Conservation (phyloP, 164 flowering plant genomes). For the Aristolochia californica region DNA sequence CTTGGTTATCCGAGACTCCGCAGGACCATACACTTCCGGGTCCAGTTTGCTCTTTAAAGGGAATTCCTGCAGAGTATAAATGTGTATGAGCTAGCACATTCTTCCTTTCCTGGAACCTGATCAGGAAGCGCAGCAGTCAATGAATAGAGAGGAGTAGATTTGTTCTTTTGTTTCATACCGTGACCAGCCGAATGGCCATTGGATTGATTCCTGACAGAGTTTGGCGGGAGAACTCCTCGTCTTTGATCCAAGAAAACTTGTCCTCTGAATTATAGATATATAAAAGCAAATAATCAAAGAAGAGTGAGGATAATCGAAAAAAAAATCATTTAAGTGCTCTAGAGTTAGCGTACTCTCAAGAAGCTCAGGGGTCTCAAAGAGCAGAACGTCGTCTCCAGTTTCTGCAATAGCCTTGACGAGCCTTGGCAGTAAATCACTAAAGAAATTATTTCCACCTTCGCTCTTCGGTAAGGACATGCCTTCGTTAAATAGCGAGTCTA, state of each 20-base stretch:
- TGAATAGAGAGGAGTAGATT: too few species aligned
- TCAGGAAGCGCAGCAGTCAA: too few species aligned
- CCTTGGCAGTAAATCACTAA: constrained; percentile 11
- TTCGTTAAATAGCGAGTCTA: constrained; percentile 32
- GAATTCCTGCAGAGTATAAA: constrained; percentile 35
- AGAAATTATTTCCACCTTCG: constrained; percentile 7
- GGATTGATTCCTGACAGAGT: constrained; percentile 37
- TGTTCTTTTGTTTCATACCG: constrained; percentile 15
- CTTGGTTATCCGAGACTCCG: constrained; percentile 27
- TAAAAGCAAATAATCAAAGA: too few species aligned
- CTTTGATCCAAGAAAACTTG: constrained; percentile 31
- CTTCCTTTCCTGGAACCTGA: too few species aligned
- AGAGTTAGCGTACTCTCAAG: constrained; percentile 12
- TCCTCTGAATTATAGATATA: constrained; percentile 16
- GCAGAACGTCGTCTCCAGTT: constrained; percentile 12
- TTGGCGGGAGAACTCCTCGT: constrained; percentile 35
- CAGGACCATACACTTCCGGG: constrained; percentile 32
- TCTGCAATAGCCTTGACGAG: constrained; percentile 13
- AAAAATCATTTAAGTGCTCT: too few species aligned
- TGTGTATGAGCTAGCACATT: too few species aligned
- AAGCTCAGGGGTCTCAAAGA: constrained; percentile 29
- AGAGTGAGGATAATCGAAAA: too few species aligned
- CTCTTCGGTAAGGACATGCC: constrained; percentile 19
- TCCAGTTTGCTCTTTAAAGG: constrained; percentile 35
- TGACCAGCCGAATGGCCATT: constrained; percentile 21